phyloP scores from a whole-genome alignment of 805 yeast genomes.

The Candida coleopterorum region DNA sequence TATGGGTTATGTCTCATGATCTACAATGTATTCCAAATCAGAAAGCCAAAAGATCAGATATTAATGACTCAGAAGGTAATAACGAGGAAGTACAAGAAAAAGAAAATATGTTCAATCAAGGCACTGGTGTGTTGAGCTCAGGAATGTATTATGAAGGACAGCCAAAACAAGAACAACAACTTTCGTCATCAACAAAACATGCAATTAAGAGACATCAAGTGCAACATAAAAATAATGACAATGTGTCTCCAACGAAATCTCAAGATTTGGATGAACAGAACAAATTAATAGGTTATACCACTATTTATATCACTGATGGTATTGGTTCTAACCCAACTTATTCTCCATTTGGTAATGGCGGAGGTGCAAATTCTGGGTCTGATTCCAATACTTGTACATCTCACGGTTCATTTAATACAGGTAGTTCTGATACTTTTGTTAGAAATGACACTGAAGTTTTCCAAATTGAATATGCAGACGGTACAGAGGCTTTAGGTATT shows the following conservation, averaged over 20 bases:
- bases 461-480: slow-evolving; percentile 45
- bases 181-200: no score
- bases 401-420: slow-evolving; percentile 47
- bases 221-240: background rate
- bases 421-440: slow-evolving; percentile 33
- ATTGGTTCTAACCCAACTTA: slow-evolving; percentile 3
- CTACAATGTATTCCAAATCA: slow-evolving; percentile 16
- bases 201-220: no score
- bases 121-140: slow-evolving; percentile 6
- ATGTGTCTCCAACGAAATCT: slow-evolving; percentile 2
- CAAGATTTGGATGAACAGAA: background rate
- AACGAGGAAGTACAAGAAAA: background rate
- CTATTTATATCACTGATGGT: slow-evolving; percentile 6
- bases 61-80: background rate
- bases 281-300: slow-evolving; percentile 3
- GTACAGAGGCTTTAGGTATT: slow-evolving; percentile 42
- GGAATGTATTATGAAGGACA: background rate
- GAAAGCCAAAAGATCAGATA: background rate
- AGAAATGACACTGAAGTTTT: slow-evolving; percentile 40
- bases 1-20: slow-evolving; percentile 37
- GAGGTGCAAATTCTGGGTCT: slow-evolving; percentile 8
- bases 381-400: slow-evolving; percentile 35
- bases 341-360: slow-evolving; percentile 6
- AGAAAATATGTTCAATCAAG: slow-evolving; percentile 1
- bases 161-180: background rate